Base-by-base conservation (phyloP, 805 yeast genomes). In the Ogataea siamensis region DNA sequence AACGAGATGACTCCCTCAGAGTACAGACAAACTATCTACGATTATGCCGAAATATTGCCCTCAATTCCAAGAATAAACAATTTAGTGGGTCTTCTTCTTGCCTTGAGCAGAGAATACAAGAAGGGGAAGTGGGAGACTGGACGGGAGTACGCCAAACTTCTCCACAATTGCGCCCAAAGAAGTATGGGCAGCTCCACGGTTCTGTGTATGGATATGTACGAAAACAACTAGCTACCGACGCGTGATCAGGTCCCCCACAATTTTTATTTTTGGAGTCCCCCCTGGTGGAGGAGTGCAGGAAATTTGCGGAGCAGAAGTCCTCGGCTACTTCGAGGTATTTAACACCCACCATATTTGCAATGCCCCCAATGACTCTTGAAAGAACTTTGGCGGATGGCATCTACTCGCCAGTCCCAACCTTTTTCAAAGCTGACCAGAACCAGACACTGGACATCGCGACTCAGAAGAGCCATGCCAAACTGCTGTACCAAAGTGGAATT, bases 331-430 rank as follows among this genome's bases (percentile, higher is more conserved):
- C n/a, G n/a, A n/a, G n/a, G n/a, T n/a, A n/a, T n/a, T n/a, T n/a
- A n/a, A n/a, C n/a, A n/a, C 15, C 11, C n/a, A 12, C 29, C 15
- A 27, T 27, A 14, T 28, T n/a, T 18, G 25, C 32, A 28, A 28
- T 11, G n/a, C n/a, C 21, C 13, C 22, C 16, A 14, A 32, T 32
- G 35, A 32, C 35, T 7, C 11, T 79, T 14, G 62, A 73, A 80
- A 8, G 73, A 74, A 53, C 72, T 71, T 67, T 66, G 67, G 47
- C 52, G 53, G 32, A 64, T 62, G 76, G 76, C 24, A 62, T 76
- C 26, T 76, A 75, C 58, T 70, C 76, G 8, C 80, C 80, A 20
- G 61, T 67, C 10, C 75, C 76, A 41, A 74, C 81, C 5, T 75
- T 76, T 53, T 74, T 73, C 70, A 68, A 70, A 48, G 55, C 54